A percentile compares a stretch with the other conserved stretches of the same genome.
Conservation (phyloP, 2,329 filamentous ascomycete genomes). For the Coniochaeta sp. region DNA sequence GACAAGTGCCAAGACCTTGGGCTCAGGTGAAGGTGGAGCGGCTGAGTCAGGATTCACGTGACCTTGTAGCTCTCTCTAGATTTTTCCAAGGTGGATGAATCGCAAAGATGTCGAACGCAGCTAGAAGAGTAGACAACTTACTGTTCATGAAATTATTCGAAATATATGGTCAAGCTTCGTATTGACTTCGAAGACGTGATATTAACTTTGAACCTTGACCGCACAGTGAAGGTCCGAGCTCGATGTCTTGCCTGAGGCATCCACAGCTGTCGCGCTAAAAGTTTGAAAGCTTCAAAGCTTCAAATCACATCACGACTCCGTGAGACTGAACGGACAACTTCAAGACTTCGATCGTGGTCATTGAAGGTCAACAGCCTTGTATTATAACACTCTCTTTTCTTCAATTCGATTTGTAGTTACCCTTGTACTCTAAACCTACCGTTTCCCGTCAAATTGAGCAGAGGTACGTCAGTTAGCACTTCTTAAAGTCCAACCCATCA, state of each 20-base stretch:
- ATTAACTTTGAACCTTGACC: no score
- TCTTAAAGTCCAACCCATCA: background rate
- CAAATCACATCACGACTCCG: background rate
- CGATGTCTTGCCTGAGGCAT: background rate
- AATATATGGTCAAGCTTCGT: no score
- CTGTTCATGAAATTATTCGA: no score
- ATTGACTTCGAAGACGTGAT: no score
- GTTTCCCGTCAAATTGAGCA: background rate
- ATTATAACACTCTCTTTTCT: background rate
- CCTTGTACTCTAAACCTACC: conserved; percentile 8
- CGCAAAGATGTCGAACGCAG: no score
- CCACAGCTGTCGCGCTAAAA: conserved; percentile 1
- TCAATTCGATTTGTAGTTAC: conserved; percentile 13
- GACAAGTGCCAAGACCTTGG: background rate
- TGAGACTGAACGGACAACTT: background rate
- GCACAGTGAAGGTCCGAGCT: background rate
- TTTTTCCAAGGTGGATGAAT: no score
- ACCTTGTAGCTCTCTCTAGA: no score
- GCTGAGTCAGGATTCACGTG: background rate
- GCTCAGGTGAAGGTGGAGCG: background rate
- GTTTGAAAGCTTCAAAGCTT: background rate
- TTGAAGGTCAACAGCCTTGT: background rate
- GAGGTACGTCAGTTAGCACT: background rate
- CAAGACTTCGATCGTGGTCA: background rate
- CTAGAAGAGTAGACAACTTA: no score